These are phyloP conservation scores for Marasmius sp. DNA, from an alignment of 1,284 basidiomycete genomes.

Conservation along the genomic window DNA sequence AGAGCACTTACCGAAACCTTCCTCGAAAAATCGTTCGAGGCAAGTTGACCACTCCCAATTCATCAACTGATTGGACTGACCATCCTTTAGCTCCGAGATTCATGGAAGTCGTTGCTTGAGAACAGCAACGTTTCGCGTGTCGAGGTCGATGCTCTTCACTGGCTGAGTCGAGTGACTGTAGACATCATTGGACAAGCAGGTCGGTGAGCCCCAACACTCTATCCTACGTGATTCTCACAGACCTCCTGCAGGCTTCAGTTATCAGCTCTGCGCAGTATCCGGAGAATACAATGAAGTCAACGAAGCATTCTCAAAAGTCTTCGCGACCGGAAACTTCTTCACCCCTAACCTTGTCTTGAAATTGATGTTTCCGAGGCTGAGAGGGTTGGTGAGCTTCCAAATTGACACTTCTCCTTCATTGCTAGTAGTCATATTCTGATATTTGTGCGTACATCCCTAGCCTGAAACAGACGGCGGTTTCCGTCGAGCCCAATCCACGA, in stretches of 20 bases:
- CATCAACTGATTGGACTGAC: no score
- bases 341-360: slow-evolving; percentile 13
- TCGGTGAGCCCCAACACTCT: neutral
- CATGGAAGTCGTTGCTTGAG: slow-evolving; percentile 16
- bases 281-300: slow-evolving; percentile 37
- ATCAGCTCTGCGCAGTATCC: slow-evolving; percentile 44
- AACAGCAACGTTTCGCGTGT: slow-evolving; percentile 3
- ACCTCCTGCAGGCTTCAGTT: slow-evolving; percentile 43
- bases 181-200: slow-evolving; percentile 55
- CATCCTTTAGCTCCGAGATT: slow-evolving; percentile 23
- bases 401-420: neutral
- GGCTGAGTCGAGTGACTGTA: slow-evolving; percentile 44
- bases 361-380: slow-evolving; percentile 20
- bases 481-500: slow-evolving; percentile 14
- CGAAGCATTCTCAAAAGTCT: slow-evolving; percentile 33
- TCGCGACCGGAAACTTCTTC: neutral
- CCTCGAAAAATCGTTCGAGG: slow-evolving; percentile 13
- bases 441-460: neutral
- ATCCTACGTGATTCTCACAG: neutral
- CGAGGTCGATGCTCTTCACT: slow-evolving; percentile 39
- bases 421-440: neutral
- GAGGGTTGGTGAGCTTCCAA: neutral
- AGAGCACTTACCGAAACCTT: slow-evolving; percentile 12
- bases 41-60: neutral
- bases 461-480: neutral